phyloP scores from a whole-genome alignment of 1,284 basidiomycete species.

The Ustilago cynodontis region DNA sequence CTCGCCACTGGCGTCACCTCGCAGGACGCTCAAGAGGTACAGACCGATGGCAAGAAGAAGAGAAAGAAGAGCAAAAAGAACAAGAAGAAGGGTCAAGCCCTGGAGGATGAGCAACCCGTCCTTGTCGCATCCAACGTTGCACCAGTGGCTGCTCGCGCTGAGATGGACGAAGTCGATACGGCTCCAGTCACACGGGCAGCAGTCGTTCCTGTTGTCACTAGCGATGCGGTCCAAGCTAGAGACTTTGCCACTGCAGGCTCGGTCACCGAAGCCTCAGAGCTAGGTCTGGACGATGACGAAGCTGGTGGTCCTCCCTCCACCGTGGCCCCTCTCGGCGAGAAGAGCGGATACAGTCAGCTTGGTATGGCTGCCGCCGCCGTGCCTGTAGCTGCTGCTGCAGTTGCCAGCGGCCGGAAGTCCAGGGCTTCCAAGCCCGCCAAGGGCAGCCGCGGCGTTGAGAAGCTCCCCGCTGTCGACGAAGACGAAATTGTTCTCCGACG shows the following conservation, averaged over 20 bases:
- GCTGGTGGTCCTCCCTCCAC: slow-evolving; percentile 18
- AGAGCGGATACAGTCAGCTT: slow-evolving; percentile 34
- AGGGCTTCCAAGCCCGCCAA: slow-evolving; percentile 27
- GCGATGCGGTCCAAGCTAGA: slow-evolving; percentile 16
- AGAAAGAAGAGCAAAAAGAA: slow-evolving; percentile 30
- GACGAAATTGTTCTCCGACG: slow-evolving; percentile 31
- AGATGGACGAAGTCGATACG: slow-evolving; percentile 8
- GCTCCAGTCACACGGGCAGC: slow-evolving; percentile 5
- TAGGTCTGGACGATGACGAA: slow-evolving; percentile 26
- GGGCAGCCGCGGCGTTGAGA: slow-evolving; percentile 37
- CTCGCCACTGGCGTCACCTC: slow-evolving; percentile 13
- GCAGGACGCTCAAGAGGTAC: neutral
- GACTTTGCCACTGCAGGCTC: slow-evolving; percentile 29
- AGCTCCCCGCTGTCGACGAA: slow-evolving; percentile 38
- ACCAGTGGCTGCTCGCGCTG: slow-evolving; percentile 3
- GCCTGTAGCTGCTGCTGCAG: slow-evolving; percentile 12
- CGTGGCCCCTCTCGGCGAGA: slow-evolving; percentile 23
- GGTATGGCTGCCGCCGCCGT: slow-evolving; percentile 35
- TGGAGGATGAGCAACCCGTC: slow-evolving; percentile 14
- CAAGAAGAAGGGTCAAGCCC: slow-evolving; percentile 27
- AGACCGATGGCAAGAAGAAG: slow-evolving; percentile 12
- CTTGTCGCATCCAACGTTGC: slow-evolving; percentile 5
- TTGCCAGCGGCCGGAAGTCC: slow-evolving; percentile 10
- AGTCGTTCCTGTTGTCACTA: slow-evolving; percentile 9
- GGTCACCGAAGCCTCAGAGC: slow-evolving; percentile 27